Conservation (phyloP, 2,329 filamentous ascomycete genomes). For the Fusarium aywerte region DNA sequence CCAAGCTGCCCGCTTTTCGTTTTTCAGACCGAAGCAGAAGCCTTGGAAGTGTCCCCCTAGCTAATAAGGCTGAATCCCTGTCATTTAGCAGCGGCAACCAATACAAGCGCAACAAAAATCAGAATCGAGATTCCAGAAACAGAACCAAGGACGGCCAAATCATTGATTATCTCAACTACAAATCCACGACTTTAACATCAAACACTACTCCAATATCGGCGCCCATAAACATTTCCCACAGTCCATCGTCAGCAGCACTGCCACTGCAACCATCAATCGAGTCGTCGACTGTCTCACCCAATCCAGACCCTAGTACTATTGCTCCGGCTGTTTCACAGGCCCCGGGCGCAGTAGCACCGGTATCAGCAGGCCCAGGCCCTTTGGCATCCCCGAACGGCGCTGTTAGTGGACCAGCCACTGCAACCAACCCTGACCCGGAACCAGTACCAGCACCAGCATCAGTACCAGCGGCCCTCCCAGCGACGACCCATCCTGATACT, state of each 20-base stretch:
- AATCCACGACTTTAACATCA: constrained; percentile 6
- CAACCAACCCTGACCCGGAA: constrained; percentile 27
- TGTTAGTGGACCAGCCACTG: constrained; percentile 34
- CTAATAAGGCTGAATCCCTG: constrained; percentile 36
- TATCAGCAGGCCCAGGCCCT: constrained; percentile 29
- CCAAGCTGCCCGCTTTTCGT: constrained; percentile 66
- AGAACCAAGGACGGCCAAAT: constrained; percentile 27
- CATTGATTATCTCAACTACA: constrained; percentile 18
- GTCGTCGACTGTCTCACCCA: constrained; percentile 45
- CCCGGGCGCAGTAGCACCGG: constrained; percentile 29
- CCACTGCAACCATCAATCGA: constrained; percentile 38
- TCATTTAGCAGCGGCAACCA: constrained; percentile 26
- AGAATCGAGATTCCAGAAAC: constrained; percentile 33
- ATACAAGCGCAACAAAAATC: constrained; percentile 27
- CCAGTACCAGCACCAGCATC: constrained; percentile 21
- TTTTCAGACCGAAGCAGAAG: constrained; percentile 59
- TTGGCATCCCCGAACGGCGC: constrained; percentile 17
- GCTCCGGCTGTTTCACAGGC: constrained; percentile 36
- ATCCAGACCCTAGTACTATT: constrained; percentile 39
- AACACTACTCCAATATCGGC: constrained; percentile 30
- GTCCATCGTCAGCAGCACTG: constrained; percentile 35
- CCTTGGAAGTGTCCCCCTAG: constrained; percentile 41
- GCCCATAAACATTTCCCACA: constrained; percentile 34
- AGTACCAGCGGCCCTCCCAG: constrained; percentile 27
- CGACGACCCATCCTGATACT: constrained; percentile 38